These are phyloP conservation scores for Tolypocladium cylindrosporum DNA, from an alignment of 2,329 filamentous ascomycete genomes.

Conservation along the genomic window DNA sequence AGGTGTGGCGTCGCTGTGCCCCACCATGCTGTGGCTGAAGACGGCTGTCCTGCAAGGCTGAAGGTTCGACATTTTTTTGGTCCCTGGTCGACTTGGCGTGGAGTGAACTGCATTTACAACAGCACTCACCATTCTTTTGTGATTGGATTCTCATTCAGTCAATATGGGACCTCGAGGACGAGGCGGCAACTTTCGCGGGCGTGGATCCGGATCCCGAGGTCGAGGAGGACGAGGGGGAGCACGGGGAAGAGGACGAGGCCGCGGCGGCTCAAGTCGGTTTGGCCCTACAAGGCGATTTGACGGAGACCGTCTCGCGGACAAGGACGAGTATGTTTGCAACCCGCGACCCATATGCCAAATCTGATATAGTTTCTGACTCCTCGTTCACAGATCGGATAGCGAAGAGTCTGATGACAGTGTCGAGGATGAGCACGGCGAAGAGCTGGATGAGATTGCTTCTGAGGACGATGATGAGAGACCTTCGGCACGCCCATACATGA, in stretches of 20 bases:
- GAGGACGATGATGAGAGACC: slow-evolving; percentile 34
- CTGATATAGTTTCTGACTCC: not conserved
- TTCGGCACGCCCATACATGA: slow-evolving; percentile 41
- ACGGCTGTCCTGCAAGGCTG: slow-evolving; percentile 21
- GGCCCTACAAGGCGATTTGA: slow-evolving; percentile 27
- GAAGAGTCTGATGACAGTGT: slow-evolving; percentile 15
- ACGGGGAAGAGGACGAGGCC: slow-evolving; percentile 16
- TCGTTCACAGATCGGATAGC: not conserved
- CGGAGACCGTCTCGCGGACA: slow-evolving; percentile 22
- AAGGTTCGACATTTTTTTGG: slow-evolving; percentile 8
- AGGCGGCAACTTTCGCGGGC: slow-evolving; percentile 21
- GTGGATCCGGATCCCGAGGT: slow-evolving; percentile 19
- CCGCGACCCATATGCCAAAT: not conserved
- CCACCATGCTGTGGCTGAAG: slow-evolving; percentile 24
- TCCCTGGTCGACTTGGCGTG: not conserved
- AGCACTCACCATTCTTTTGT: not conserved
- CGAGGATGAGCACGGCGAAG: slow-evolving; percentile 24
- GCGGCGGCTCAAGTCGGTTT: slow-evolving; percentile 22
- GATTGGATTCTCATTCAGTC: not conserved
- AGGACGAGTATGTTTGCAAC: slow-evolving; percentile 21
- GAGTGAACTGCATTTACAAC: not conserved
- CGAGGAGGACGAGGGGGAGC: slow-evolving; percentile 10
- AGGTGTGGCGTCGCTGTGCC: slow-evolving; percentile 20
- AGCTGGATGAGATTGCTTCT: slow-evolving; percentile 25
- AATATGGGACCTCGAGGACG: slow-evolving; percentile 25